phyloP scores from a whole-genome alignment of 2,329 filamentous ascomycete genomes.

The Aspergillus cejpii region DNA sequence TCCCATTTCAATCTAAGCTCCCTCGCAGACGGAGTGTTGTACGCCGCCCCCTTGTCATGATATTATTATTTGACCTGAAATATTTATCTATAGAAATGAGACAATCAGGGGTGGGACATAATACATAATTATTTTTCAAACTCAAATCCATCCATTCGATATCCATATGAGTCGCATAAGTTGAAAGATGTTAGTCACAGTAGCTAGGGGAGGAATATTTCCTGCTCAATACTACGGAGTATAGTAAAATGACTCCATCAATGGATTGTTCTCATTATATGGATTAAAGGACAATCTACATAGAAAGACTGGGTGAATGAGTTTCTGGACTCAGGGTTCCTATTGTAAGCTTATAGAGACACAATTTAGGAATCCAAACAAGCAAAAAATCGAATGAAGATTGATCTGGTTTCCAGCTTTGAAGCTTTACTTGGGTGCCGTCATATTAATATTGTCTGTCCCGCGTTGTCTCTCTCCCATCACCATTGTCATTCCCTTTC shows the following conservation, averaged over 20 bases:
- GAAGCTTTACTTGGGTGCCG: background rate
- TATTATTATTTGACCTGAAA: background rate
- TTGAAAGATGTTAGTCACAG: too few relatives aligned
- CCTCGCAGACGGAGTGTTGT: background rate
- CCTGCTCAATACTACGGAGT: too few relatives aligned
- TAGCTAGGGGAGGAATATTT: too few relatives aligned
- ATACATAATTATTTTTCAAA: too few relatives aligned
- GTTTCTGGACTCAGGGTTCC: background rate
- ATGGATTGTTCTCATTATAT: too few relatives aligned
- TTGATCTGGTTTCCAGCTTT: background rate
- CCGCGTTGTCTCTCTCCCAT: background rate
- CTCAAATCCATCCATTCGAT: too few relatives aligned
- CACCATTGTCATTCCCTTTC: background rate
- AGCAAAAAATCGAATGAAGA: background rate
- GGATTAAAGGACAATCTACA: background rate
- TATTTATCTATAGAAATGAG: too few relatives aligned
- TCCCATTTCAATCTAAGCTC: background rate
- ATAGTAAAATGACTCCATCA: too few relatives aligned
- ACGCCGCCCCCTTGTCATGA: background rate
- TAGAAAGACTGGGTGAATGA: background rate
- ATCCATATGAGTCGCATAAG: too few relatives aligned
- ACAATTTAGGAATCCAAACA: background rate
- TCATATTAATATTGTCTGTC: background rate
- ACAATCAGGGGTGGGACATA: too few relatives aligned
- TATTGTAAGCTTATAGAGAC: background rate